Percentiles rank a stretch among this genome's conserved stretches.
These are phyloP conservation scores for Botryotinia globosa DNA, from an alignment of 2,329 filamentous ascomycete species.

Conservation along the genomic window DNA sequence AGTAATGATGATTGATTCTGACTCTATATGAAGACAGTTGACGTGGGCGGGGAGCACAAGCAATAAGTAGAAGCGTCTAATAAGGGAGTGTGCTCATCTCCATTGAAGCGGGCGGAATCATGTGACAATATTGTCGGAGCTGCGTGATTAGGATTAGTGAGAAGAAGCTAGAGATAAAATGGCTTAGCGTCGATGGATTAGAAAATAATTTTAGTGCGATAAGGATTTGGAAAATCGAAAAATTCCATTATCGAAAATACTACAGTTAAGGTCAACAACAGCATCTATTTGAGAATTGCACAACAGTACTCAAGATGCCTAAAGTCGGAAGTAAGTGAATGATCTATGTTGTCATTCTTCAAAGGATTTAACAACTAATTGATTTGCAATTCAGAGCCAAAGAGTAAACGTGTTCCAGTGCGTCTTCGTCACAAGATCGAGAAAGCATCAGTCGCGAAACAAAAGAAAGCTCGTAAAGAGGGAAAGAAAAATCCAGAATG, in stretches of 20 bases:
- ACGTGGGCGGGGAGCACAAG: slow-evolving; percentile 19
- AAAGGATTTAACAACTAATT: slow-evolving; percentile 22
- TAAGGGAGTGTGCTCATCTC: slow-evolving; percentile 2
- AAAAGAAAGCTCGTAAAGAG: slow-evolving; percentile 82
- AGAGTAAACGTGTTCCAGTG: slow-evolving; percentile 87
- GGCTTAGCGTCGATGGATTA: slow-evolving; percentile 16
- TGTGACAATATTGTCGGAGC: background rate
- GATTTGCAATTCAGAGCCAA: slow-evolving; percentile 64
- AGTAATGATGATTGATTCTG: background rate
- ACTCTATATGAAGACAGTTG: background rate
- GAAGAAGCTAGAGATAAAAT: background rate
- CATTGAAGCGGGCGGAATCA: slow-evolving; percentile 15
- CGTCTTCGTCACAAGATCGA: slow-evolving; percentile 94
- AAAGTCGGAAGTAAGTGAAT: slow-evolving; percentile 39
- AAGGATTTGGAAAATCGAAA: slow-evolving; percentile 18
- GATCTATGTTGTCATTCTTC: too few relatives aligned
- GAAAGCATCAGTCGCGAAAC: slow-evolving; percentile 86
- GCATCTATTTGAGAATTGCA: slow-evolving; percentile 17
- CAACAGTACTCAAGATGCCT: slow-evolving; percentile 33
- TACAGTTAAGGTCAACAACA: background rate
- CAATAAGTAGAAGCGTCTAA: slow-evolving; percentile 17
- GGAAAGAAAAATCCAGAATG: slow-evolving; percentile 98
- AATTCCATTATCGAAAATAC: slow-evolving; percentile 11
- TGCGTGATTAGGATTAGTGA: slow-evolving; percentile 1
- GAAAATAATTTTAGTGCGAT: slow-evolving; percentile 22